phyloP scores from a whole-genome alignment of 2,329 filamentous ascomycete species.

The Ophiostoma tasmaniense region DNA sequence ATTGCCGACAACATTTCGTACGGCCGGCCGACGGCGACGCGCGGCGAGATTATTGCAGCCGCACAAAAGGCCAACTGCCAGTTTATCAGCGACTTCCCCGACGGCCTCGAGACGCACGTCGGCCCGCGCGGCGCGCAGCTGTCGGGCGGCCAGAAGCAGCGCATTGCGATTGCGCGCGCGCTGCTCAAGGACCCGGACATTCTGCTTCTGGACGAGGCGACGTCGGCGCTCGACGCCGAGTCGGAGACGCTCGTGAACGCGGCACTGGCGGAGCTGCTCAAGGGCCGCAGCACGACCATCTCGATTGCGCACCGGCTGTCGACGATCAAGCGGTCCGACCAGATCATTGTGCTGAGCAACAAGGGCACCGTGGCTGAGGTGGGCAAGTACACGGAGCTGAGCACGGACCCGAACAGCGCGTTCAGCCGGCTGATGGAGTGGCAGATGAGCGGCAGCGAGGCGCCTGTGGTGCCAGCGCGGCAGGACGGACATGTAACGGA shows the following conservation, averaged over 20 bases:
- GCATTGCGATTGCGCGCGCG: slow-evolving; percentile 92
- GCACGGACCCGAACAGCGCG: slow-evolving; percentile 63
- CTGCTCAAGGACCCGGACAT: slow-evolving; percentile 95
- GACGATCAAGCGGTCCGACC: slow-evolving; percentile 92
- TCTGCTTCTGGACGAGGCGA: slow-evolving; percentile 91
- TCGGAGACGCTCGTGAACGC: slow-evolving; percentile 95
- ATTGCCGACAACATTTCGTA: slow-evolving; percentile 89
- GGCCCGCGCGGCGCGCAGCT: slow-evolving; percentile 88
- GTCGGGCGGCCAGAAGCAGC: slow-evolving; percentile 93
- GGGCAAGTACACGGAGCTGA: slow-evolving; percentile 72
- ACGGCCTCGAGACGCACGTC: slow-evolving; percentile 88
- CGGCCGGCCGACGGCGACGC: slow-evolving; percentile 68
- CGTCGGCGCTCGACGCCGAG: slow-evolving; percentile 90
- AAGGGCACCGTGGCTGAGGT: slow-evolving; percentile 88
- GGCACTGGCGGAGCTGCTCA: slow-evolving; percentile 70
- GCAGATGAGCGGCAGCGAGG: slow-evolving; percentile 85
- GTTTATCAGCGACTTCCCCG: slow-evolving; percentile 94
- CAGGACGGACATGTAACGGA: slow-evolving; percentile 39
- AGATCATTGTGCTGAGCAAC: slow-evolving; percentile 80
- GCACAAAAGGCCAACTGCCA: slow-evolving; percentile 90
- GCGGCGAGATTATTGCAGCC: slow-evolving; percentile 74
- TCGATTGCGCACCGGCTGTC: slow-evolving; percentile 93
- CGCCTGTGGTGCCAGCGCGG: slow-evolving; percentile 29
- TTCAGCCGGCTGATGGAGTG: slow-evolving; percentile 98
- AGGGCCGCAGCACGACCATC: slow-evolving; percentile 89